Evolutionary conservation across 108 stramenopile species (phyloP).

Genomic region (Fragilaria crotonensis): DNA sequence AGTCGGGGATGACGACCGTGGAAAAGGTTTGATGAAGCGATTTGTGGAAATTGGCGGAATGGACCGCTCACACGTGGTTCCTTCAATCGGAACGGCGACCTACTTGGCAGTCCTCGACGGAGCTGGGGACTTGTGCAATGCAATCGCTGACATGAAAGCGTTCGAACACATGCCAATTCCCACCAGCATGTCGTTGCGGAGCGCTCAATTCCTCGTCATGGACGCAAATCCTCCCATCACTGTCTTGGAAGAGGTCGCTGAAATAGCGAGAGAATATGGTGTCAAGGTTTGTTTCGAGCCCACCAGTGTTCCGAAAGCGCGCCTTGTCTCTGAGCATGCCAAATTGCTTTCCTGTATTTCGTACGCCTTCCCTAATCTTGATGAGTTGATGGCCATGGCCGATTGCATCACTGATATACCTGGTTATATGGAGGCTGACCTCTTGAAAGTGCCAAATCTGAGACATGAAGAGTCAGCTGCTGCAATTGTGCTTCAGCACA

Average conservation of each 20-base stretch:
- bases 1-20: conserved; percentile 63
- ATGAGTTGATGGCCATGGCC: conserved; percentile 54
- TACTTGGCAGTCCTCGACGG: conserved; percentile 70
- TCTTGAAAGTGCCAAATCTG: neutral
- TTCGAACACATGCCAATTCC: conserved; percentile 39
- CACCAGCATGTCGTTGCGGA: conserved; percentile 13
- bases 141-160: conserved; percentile 81
- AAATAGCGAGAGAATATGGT: conserved; percentile 19
- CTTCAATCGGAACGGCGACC: conserved; percentile 43
- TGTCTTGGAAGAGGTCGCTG: conserved; percentile 19
- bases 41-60: conserved; percentile 35
- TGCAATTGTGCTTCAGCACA: conserved; percentile 24
- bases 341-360: conserved; percentile 30
- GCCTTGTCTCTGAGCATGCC: conserved; percentile 4
- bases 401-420: conserved; percentile 5
- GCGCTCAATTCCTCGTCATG: conserved; percentile 47
- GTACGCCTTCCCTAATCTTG: conserved; percentile 54
- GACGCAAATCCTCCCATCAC: conserved; percentile 63
- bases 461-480: conserved; percentile 10
- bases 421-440: neutral
- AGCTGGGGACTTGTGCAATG: conserved; percentile 60
- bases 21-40: conserved; percentile 39
- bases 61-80: conserved; percentile 16
- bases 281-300: conserved; percentile 58
- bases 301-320: conserved; percentile 56